A percentile compares a stretch with the other conserved stretches of the same genome.
These are phyloP conservation scores for Eucalyptus pauciflora DNA, from an alignment of 345 rosid genomes.

Conservation along the genomic window DNA sequence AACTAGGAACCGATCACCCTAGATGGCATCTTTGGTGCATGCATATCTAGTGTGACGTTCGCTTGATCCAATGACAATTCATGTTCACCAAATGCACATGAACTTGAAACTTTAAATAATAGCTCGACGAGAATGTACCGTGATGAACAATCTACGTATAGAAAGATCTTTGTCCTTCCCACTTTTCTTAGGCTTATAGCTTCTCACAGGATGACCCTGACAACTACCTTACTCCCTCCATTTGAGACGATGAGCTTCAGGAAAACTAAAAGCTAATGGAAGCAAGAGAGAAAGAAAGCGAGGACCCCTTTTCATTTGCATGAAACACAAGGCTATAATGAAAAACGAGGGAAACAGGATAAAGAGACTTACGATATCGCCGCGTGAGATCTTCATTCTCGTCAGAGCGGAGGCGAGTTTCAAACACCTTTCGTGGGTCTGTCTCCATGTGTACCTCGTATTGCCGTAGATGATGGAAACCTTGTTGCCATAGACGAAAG, in stretches of 20 bases:
- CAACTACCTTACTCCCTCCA: neutral
- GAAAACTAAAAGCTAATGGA: neutral
- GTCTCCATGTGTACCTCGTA: conserved; percentile 40
- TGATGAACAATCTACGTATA: neutral
- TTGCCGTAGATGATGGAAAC: conserved; percentile 42
- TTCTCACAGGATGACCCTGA: neutral
- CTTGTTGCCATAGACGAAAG: conserved; percentile 28
- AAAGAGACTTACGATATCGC: conserved; percentile 38
- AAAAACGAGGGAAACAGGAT: neutral
- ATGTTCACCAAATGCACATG: neutral
- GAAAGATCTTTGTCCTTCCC: neutral
- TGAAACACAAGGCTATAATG: neutral
- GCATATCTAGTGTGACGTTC: no score
- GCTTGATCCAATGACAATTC: no score
- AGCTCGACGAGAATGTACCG: neutral
- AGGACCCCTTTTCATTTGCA: neutral
- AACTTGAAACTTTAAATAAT: neutral
- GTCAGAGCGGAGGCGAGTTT: conserved; percentile 56
- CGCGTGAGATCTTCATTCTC: conserved; percentile 19
- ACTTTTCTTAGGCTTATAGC: neutral
- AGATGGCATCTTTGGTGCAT: no score
- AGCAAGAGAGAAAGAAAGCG: neutral
- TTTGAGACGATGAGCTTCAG: neutral
- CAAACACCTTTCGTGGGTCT: conserved; percentile 49
- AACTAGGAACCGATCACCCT: no score